Evolutionary conservation across 352 stramenopile genomes (phyloP).

Genomic region (Elongisporangium prolatum): DNA sequence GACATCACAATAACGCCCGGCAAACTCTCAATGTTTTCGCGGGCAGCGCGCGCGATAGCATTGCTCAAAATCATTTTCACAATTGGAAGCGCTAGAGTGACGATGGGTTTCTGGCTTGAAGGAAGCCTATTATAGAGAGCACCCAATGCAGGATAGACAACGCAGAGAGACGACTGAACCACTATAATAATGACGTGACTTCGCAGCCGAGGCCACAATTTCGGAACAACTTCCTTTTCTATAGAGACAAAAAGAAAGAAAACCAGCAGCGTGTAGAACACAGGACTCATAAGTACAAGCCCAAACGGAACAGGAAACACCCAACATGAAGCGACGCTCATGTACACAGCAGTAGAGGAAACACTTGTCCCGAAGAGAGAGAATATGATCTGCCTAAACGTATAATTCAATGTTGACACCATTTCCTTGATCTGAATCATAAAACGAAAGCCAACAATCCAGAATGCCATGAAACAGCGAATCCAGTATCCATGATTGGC

Average conservation of each 20-base stretch:
- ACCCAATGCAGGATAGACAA: conserved; percentile 14
- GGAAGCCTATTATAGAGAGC: background rate
- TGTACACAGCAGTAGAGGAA: too few species aligned
- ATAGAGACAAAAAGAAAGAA: too few species aligned
- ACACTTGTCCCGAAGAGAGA: too few species aligned
- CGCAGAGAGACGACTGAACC: conserved; percentile 9
- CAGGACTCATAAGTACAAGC: too few species aligned
- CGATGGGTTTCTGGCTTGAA: background rate
- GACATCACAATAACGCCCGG: conserved; percentile 8
- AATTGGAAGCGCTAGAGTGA: conserved; percentile 21
- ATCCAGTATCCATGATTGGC: conserved; percentile 21
- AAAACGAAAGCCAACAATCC: background rate
- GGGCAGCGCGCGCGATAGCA: conserved; percentile 4
- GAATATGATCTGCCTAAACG: too few species aligned
- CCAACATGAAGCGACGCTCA: conserved; percentile 2
- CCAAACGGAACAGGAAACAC: conserved; percentile 19
- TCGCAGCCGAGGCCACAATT: background rate
- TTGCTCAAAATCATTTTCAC: conserved; percentile 21
- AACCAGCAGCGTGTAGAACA: too few species aligned
- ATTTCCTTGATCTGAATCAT: too few species aligned
- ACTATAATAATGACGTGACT: conserved; percentile 2
- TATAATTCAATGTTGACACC: too few species aligned
- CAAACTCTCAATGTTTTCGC: too few species aligned
- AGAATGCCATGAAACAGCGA: background rate
- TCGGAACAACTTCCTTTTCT: too few species aligned